Evolutionary conservation across 192 early-diverging fungal genomes (phyloP), one percentile per base, ranked within the genome.

Genomic region (Martensiomyces pterosporus): DNA sequence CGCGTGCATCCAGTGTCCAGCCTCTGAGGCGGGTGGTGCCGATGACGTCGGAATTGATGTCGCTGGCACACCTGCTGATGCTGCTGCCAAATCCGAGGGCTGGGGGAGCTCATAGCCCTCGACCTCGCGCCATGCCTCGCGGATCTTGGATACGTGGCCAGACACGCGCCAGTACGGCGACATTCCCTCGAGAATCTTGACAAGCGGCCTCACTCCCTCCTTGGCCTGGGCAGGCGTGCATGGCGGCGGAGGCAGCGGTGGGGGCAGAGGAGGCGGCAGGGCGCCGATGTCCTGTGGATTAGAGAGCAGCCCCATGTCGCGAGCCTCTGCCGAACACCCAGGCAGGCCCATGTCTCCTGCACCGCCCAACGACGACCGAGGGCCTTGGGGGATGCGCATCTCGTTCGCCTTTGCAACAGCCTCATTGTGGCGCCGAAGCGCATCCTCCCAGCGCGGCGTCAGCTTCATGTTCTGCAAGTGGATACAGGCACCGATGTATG

Each of bases 141-240:
- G 67, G 35, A 71, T 56, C 34, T 47, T 57, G 41, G 55, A 15
- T 13, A 60, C 25, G 26, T 59, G 56, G 2, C 43, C 43, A 17
- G 60, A 55, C 10, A 71, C 67, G 22, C 60, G 51, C 67, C 67
- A 71, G 36, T 64, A 71, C 14, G 60, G 49, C 16, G 56, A 49
- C 22, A 71, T 52, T 2, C 51, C 47, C 39, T 71, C 67, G 3
- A 71, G 61, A 10, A 64, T 55, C 34, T 39, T 57, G 10, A 55
- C 55, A 33, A 71, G 55, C 42, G 67, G 55, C 55, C 25, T 59
- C 43, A 71, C 47, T 1, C 60, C 60, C 15, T 71, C 60, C n/a
- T 55, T 42, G 7, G 67, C 67, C 55, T 70, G 59, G 9, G 57
- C 60, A 2, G 41, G 36, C n/a, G 67, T 55, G 34, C 67, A 70